Percentiles rank a stretch among this genome's conserved stretches.
Conservation (phyloP, 2,329 filamentous ascomycete species). For the Diaporthe sp. region DNA sequence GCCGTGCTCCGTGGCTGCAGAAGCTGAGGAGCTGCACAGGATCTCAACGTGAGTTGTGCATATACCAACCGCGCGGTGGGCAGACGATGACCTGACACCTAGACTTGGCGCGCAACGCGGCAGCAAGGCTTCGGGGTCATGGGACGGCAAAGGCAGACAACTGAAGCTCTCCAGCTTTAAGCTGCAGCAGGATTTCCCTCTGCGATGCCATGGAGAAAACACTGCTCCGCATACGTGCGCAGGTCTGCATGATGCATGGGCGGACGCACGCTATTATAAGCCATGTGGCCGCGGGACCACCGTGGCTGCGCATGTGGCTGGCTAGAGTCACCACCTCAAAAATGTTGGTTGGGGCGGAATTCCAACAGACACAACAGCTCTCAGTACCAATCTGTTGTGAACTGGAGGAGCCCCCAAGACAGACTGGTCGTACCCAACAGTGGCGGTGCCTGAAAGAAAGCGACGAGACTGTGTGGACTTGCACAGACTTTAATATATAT, state of each 20-base stretch:
- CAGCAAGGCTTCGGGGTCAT: not conserved
- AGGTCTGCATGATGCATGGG: not conserved
- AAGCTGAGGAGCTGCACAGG: conserved; percentile 2
- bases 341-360: not conserved
- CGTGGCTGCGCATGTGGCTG: conserved; percentile 22
- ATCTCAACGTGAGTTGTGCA: conserved; percentile 4
- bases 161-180: not conserved
- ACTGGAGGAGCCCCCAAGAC: not conserved
- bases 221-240: not conserved
- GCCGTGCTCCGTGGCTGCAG: conserved; percentile 15
- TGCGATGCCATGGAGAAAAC: not conserved
- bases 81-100: conserved; percentile 18
- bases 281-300: not conserved
- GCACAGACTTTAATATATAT: not conserved
- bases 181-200: not conserved
- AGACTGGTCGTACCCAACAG: not conserved
- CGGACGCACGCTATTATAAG: conserved; percentile 6
- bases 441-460: not conserved
- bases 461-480: not conserved
- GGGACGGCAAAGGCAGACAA: not conserved
- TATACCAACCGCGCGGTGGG: not conserved
- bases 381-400: not conserved
- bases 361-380: no score
- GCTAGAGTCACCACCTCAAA: not conserved
- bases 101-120: not conserved